Base-by-base conservation (phyloP, 495 filamentous ascomycete genomes). In the Geopyxis carbonaria region DNA sequence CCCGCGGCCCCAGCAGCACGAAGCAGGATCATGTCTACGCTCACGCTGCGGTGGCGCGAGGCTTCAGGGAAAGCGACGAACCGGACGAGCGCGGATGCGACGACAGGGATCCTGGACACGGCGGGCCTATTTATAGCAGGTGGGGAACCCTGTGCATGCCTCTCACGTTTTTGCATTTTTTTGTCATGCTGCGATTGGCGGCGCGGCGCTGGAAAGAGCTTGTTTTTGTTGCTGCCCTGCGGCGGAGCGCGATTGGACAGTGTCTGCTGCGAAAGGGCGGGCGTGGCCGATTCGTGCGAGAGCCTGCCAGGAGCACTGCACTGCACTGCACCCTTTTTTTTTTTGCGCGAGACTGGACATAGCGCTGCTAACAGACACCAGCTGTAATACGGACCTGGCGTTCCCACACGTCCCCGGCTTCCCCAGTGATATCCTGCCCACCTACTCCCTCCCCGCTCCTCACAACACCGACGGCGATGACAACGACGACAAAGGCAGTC, bases 341-440 rank as follows among this genome's bases (percentile, higher is more conserved):
- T n/a, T n/a, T n/a, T n/a, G n/a, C n/a, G n/a, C n/a, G n/a, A n/a
- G n/a, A n/a, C n/a, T n/a, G n/a, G n/a, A n/a, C n/a, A n/a, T n/a
- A n/a, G n/a, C n/a, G n/a, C n/a, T n/a, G n/a, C n/a, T n/a, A n/a
- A n/a, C n/a, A n/a, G n/a, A n/a, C n/a, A n/a, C n/a, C n/a, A n/a
- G n/a, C n/a, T n/a, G n/a, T n/a, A n/a, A 63, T 34, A 72, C 72
- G 14, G 41, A 62, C 3, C 64, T 92, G 13, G 59, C 64, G 4
- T 84, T 82, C 55, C 85, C 89, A 2, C 55, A 85, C 9, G 67
- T 92, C 21, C 73, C 86, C 55, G 92, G 81, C 58, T 93, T 80
- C 63, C 89, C 69, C 25, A 61, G 43, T n/a, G n/a, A n/a, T 22
- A 79, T 78, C 44, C 86, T 76, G 62, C 62, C 57, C 32, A 57